Base-by-base conservation (phyloP, 768 basidiomycete species). In the Trametes maxima region DNA sequence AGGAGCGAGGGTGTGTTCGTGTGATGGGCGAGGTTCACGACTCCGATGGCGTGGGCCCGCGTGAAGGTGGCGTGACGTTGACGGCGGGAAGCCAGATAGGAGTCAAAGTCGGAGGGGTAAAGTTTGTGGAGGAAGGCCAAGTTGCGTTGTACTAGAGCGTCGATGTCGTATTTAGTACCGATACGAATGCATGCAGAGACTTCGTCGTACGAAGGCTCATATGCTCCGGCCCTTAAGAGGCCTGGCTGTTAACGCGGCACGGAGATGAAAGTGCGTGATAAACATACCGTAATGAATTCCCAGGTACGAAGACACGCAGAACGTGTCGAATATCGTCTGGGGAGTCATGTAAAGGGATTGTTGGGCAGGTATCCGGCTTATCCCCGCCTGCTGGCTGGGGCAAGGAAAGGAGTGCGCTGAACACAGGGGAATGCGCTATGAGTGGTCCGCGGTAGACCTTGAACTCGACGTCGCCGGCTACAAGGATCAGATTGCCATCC, bases 401-500 rank as follows among this genome's bases (percentile, higher is more conserved):
- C 10, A 62, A 42, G 3, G 63, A 55, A 39, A 67, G 57, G 59
- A 67, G 56, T 42, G 62, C 60, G 35, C 21, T 51, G 50, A 67
- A 67, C 5, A 65, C 54, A 16, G 48, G 37, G 1, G 66, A 67
- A 42, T 67, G 55, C 2, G 60, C 56, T 5, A 56, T 51, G 16
- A 67, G 65, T 1, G 63, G 54, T 13, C 62, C 59, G n/a, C 62
- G 45, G 46, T 67, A 62, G 28, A 64, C 50, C 14, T 60, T 52
- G 50, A 65, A 67, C 16, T 65, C 55, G n/a, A 55, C 50, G 54
- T 59, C 47, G 21, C 36, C 53, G 2, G 60, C 57, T 7, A 45
- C 28, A 12, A 67, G 60, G 13, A 65, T 44, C 39, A 67, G 22
- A 22, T 62, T 62, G 14, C 66, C 66, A 28, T 67, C 66, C n/a